Percentiles rank a stretch among this genome's conserved stretches.
Evolutionary conservation across 2,329 filamentous ascomycete genomes (phyloP).

Genomic region (Colletotrichum gigasporum): DNA sequence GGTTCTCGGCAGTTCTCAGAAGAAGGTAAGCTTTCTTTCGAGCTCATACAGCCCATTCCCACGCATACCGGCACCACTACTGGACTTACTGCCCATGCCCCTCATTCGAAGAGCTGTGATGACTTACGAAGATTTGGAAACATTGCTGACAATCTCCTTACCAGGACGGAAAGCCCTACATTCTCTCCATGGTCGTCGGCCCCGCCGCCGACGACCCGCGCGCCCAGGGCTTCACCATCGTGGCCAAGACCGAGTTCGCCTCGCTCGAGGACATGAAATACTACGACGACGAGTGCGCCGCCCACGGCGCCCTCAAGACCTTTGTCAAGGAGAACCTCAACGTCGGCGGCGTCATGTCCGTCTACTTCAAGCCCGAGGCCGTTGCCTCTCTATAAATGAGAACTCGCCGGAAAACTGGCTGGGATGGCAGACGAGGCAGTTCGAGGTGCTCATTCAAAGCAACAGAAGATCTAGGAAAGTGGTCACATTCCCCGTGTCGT

Average conservation of each 20-base stretch:
- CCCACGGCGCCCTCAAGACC: conserved; percentile 53
- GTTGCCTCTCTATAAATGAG: conserved; percentile 22
- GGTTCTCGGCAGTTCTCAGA: conserved; percentile 48
- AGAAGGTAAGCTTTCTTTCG: conserved; percentile 49
- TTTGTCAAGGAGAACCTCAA: conserved; percentile 41
- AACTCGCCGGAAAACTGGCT: too few species aligned
- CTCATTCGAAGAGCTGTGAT: neutral
- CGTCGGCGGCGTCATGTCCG: conserved; percentile 49
- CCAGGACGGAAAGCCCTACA: conserved; percentile 77
- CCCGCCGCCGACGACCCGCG: conserved; percentile 65
- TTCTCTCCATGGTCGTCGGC: conserved; percentile 65
- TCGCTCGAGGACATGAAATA: conserved; percentile 74
- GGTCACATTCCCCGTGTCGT: too few species aligned
- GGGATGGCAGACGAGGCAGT: too few species aligned
- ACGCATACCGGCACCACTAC: too few species aligned
- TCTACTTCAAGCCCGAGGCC: conserved; percentile 50
- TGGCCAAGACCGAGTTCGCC: conserved; percentile 70
- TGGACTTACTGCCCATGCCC: too few species aligned
- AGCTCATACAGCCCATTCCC: too few species aligned
- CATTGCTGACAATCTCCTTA: neutral
- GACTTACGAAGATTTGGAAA: too few species aligned
- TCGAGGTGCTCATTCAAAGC: too few species aligned
- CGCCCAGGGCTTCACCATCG: conserved; percentile 72
- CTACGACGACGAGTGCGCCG: conserved; percentile 67
- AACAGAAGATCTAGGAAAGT: too few species aligned